A percentile compares a stretch with the other conserved stretches of the same genome.
phyloP scores from a whole-genome alignment of 2,329 filamentous ascomycete species.

The Dryadomyces sulphureus region DNA sequence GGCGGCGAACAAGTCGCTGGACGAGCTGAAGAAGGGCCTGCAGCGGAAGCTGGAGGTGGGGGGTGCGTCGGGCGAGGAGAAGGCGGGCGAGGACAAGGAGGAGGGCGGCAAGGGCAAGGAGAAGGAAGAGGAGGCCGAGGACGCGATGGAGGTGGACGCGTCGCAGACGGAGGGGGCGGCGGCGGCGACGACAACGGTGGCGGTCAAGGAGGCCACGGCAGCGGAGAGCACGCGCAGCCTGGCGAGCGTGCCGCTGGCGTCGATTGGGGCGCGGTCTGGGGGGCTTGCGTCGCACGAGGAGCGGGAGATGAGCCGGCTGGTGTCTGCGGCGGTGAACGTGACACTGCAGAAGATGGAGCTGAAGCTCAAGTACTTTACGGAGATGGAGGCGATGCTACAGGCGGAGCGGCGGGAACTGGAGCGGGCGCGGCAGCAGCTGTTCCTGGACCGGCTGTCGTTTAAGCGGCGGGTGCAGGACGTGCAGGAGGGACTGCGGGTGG shows the following conservation, averaged over 20 bases:
- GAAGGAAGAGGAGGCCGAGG: conserved; percentile 39
- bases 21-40: conserved; percentile 69
- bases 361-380: conserved; percentile 90
- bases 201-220: conserved; percentile 33
- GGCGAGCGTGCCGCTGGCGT: conserved; percentile 69
- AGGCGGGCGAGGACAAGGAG: conserved; percentile 22
- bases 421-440: conserved; percentile 79
- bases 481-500: conserved; percentile 57
- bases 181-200: conserved; percentile 45
- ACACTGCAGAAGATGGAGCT: conserved; percentile 92
- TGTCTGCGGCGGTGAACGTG: conserved; percentile 82
- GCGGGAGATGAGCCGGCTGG: conserved; percentile 85
- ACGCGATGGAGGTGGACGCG: conserved; percentile 51
- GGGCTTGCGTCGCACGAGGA: conserved; percentile 92
- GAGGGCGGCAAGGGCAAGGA: conserved; percentile 46
- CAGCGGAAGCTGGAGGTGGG: conserved; percentile 58
- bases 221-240: conserved; percentile 18
- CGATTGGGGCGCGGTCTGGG: conserved; percentile 72
- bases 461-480: conserved; percentile 74
- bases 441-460: conserved; percentile 82
- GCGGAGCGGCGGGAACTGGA: conserved; percentile 89
- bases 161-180: conserved; percentile 21
- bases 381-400: conserved; percentile 85
- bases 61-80: conserved; percentile 19
- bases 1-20: conserved; percentile 75